phyloP scores from a whole-genome alignment of 176 grass and related monocot genomes.

The Metroxylon sagu region DNA sequence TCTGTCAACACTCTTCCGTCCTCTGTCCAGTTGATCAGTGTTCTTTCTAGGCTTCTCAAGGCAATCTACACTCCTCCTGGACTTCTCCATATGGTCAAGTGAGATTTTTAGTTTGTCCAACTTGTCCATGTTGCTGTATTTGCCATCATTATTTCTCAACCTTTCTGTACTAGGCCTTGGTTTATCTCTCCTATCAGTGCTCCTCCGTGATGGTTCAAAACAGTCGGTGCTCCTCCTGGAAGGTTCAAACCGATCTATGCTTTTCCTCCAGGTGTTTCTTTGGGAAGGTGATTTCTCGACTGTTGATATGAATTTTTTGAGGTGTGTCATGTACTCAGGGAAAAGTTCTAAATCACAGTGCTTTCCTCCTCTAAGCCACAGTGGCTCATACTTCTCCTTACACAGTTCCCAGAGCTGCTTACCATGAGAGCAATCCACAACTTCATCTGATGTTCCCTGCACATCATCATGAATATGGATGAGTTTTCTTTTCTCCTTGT shows the following conservation, averaged over 20 bases:
- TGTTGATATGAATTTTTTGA: constrained; percentile 59
- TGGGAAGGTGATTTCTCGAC: constrained; percentile 61
- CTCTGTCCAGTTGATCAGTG: constrained; percentile 56
- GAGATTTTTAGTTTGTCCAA: constrained; percentile 61
- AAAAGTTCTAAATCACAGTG: constrained; percentile 88
- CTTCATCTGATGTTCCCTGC: constrained; percentile 84
- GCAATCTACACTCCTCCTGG: constrained; percentile 69
- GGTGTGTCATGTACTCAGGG: constrained; percentile 75
- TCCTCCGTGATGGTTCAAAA: constrained; percentile 50
- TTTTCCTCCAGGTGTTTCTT: constrained; percentile 50
- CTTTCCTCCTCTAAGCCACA: constrained; percentile 83
- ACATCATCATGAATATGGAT: constrained; percentile 9
- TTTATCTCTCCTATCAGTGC: constrained; percentile 47
- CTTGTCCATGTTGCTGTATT: constrained; percentile 61
- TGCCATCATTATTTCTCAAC: constrained; percentile 44
- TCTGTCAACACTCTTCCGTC: constrained; percentile 73
- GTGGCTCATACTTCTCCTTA: constrained; percentile 81
- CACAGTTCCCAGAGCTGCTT: constrained; percentile 82
- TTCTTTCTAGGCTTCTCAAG: constrained; percentile 48
- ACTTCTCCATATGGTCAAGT: constrained; percentile 71
- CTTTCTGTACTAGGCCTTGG: constrained; percentile 42
- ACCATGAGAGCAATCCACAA: constrained; percentile 84
- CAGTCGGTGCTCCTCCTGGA: constrained; percentile 52
- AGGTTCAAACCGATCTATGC: constrained; percentile 42
- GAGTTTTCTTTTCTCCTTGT: background rate